A percentile compares a stretch with the other conserved stretches of the same genome.
Evolutionary conservation across 352 stramenopile species (phyloP).

Genomic region (Phytophthora podocarpi): DNA sequence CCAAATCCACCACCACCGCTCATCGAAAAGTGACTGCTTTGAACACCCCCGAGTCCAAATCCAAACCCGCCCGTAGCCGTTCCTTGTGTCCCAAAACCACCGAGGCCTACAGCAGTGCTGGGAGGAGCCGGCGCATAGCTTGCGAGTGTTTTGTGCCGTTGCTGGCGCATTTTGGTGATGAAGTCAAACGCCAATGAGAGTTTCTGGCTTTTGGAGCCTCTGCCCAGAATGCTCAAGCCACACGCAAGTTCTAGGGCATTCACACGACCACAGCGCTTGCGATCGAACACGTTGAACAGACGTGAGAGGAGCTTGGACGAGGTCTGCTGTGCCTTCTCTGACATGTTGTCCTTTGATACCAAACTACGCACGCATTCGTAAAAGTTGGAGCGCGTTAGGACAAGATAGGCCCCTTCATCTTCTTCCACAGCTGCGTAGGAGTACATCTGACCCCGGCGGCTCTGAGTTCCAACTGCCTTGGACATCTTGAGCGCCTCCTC

Average conservation of each 20-base stretch:
- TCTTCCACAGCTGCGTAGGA: conserved; percentile 83
- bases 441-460: conserved; percentile 55
- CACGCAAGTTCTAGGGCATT: conserved; percentile 88
- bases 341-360: conserved; percentile 78
- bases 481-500: conserved; percentile 78
- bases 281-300: conserved; percentile 88
- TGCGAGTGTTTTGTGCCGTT: conserved; percentile 71
- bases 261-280: conserved; percentile 79
- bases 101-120: conserved; percentile 28
- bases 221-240: conserved; percentile 83
- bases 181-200: conserved; percentile 87
- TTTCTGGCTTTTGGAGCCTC: conserved; percentile 88
- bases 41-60: conserved; percentile 35
- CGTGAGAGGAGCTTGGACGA: conserved; percentile 84
- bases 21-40: conserved; percentile 56
- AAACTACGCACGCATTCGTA: conserved; percentile 89
- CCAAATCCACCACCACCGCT: conserved; percentile 51
- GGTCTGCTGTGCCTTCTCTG: conserved; percentile 84
- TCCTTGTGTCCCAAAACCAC: conserved; percentile 26
- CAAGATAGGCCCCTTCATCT: conserved; percentile 83
- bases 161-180: conserved; percentile 84
- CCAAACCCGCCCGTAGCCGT: conserved; percentile 43
- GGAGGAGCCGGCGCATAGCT: conserved; percentile 57
- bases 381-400: conserved; percentile 81
- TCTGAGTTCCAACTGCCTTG: conserved; percentile 46